Evolutionary conservation across 1,139 yeast genomes (phyloP).

Genomic region (Protomyces arabidopsidicola): DNA sequence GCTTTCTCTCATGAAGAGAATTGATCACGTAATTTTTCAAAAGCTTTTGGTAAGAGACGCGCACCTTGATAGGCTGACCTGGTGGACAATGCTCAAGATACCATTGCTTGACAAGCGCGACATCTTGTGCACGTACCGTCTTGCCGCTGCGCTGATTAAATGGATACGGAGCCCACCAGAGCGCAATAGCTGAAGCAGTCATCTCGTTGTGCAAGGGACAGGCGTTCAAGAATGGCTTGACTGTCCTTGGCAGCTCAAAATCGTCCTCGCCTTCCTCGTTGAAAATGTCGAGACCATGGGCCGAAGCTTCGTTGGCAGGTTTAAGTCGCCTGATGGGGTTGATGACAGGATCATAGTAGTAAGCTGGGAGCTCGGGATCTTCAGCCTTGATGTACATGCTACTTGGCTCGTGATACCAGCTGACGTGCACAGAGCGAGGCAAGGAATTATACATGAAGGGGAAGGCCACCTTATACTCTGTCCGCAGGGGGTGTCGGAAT

Average conservation of each 20-base stretch:
- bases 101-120: slow-evolving; percentile 78
- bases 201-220: slow-evolving; percentile 48
- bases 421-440: slow-evolving; percentile 58
- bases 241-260: slow-evolving; percentile 43
- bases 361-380: slow-evolving; percentile 54
- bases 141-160: slow-evolving; percentile 69
- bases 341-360: slow-evolving; percentile 51
- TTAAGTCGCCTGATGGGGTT: slow-evolving; percentile 51
- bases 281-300: slow-evolving; percentile 34
- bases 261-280: slow-evolving; percentile 41
- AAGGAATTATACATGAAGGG: slow-evolving; percentile 80
- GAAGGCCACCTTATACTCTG: slow-evolving; percentile 80
- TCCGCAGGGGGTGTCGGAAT: slow-evolving; percentile 66
- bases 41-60: slow-evolving; percentile 81
- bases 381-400: slow-evolving; percentile 48
- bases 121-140: slow-evolving; percentile 82
- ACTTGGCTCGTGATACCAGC: slow-evolving; percentile 61
- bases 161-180: slow-evolving; percentile 81
- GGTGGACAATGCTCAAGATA: slow-evolving; percentile 64
- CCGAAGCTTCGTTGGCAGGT: slow-evolving; percentile 34
- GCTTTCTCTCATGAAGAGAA: slow-evolving; percentile 53
- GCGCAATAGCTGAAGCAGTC: slow-evolving; percentile 55
- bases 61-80: slow-evolving; percentile 65
- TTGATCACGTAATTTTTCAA: slow-evolving; percentile 70
- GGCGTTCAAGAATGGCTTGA: slow-evolving; percentile 50